Conservation (phyloP, 768 basidiomycete species). For the Mycena alexandri region DNA sequence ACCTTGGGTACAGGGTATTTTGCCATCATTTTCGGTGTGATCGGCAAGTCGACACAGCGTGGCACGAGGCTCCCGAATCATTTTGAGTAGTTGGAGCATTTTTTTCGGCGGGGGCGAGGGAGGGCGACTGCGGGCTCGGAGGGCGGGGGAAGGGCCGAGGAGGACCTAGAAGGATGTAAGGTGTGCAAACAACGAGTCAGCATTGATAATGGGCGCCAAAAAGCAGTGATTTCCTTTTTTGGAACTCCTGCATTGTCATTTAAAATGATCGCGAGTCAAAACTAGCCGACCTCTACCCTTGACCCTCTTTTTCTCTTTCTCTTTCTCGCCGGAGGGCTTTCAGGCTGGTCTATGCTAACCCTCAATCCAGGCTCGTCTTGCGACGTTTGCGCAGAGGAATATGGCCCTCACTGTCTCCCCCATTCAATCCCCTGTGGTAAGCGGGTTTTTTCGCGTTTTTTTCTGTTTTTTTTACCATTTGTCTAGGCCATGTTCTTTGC, state of each 20-base stretch:
- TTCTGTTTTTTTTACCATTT: conserved; percentile 44
- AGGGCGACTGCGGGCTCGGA: background rate
- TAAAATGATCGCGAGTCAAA: conserved; percentile 26
- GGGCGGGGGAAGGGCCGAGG: background rate
- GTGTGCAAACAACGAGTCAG: conserved; percentile 3
- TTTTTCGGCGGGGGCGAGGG: background rate
- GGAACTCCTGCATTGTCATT: conserved; percentile 18
- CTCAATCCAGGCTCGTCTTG: conserved; percentile 86
- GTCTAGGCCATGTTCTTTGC: conserved; percentile 84
- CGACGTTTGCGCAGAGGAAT: conserved; percentile 93
- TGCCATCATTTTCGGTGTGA: conserved; percentile 34
- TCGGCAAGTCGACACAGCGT: conserved; percentile 27
- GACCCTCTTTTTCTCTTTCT: conserved; percentile 5
- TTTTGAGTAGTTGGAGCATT: background rate
- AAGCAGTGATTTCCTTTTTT: conserved; percentile 4
- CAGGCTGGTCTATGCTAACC: conserved; percentile 76
- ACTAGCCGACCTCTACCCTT: conserved; percentile 27
- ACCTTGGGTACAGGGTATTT: conserved; percentile 28
- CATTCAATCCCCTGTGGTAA: conserved; percentile 87
- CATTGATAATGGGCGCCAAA: conserved; percentile 15
- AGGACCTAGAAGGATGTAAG: background rate
- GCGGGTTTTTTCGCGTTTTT: conserved; percentile 45
- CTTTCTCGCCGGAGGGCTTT: conserved; percentile 49
- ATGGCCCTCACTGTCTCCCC: conserved; percentile 77
- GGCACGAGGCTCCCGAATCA: conserved; percentile 28